Base-by-base conservation (phyloP, 352 stramenopile genomes). In the Pseudoperonospora humuli region DNA sequence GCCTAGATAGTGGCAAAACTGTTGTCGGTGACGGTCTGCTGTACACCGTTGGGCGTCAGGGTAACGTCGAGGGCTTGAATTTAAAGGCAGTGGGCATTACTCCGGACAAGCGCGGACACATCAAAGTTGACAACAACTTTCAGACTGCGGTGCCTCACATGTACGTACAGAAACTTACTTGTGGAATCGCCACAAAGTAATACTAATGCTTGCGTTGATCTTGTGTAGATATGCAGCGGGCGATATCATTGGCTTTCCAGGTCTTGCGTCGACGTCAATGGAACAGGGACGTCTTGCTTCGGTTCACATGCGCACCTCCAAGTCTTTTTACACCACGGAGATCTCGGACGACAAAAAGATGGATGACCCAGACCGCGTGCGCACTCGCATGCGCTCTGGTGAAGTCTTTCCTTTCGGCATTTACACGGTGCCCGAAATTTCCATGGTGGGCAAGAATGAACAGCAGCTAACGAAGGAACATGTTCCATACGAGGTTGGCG, bases 181-280 rank as follows among this genome's bases (percentile, higher is more conserved):
- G 13, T 32, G 25, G 11, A 36, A 1, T 15, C 29, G 17, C n/a
- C 13, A 25, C 10, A 14, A 6, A 2, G 4, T 35, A 11, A 24
- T 9, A 41, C 32, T 46, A 15, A 46, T 32, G 7, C 32, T 18
- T 52, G 6, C 41, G 15, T 49, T 42, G 20, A 4, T 56, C 34
- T 26, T 45, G 14, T 49, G 19, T 46, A 90, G 77, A 72, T 92
- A 92, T 81, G 85, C 85, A 39, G 83, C 78, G 46, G 85, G 85
- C 18, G 85, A 96, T 49, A 88, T 85, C 58, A 96, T 95, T 44
- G 85, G 85, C 4, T 94, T 86, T 54, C 85, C 85, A 2, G 84
- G 80, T 5, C 71, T 96, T 35, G 84, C 85, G 15, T 95, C 84
- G 25, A 95, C 83, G 13, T 93, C 80, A 29, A 96, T 96, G 85